Conservation (phyloP, 1,284 basidiomycete species). For the Pyrrhoderma noxium region DNA sequence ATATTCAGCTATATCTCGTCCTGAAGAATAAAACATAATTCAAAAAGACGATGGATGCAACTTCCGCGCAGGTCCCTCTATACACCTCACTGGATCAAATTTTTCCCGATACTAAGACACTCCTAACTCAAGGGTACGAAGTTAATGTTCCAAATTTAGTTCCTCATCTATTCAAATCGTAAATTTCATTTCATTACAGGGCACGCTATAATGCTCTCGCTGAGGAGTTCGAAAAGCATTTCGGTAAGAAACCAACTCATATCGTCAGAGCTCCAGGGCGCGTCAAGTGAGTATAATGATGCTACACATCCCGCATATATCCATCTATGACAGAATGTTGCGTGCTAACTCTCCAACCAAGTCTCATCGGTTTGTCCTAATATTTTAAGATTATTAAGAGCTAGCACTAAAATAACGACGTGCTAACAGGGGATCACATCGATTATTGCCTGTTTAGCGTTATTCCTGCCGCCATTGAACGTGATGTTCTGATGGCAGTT, state of each 20-base stretch:
- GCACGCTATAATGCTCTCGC: constrained; percentile 60
- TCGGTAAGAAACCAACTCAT: constrained; percentile 59
- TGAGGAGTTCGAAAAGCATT: constrained; percentile 54
- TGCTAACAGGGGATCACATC: constrained; percentile 69
- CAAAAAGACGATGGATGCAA: constrained; percentile 37
- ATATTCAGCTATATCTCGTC: too few relatives aligned
- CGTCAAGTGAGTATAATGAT: constrained; percentile 51
- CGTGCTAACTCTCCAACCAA: constrained; percentile 13
- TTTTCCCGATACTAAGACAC: constrained; percentile 48
- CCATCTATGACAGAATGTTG: neutral
- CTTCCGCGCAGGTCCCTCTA: constrained; percentile 55
- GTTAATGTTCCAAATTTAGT: constrained; percentile 1
- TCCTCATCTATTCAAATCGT: neutral
- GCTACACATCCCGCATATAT: constrained; percentile 29
- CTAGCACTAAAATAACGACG: neutral
- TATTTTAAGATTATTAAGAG: neutral
- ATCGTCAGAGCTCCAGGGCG: constrained; percentile 80
- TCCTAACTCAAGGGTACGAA: constrained; percentile 50
- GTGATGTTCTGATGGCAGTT: constrained; percentile 80
- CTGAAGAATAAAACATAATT: too few relatives aligned
- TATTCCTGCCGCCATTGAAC: constrained; percentile 78
- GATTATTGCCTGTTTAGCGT: constrained; percentile 80
- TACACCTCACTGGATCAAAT: constrained; percentile 56
- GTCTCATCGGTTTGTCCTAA: constrained; percentile 30
- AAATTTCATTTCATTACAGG: constrained; percentile 24